A percentile compares a stretch with the other conserved stretches of the same genome.
Conservation (phyloP, 2,329 filamentous ascomycete species). For the Curvularia spicifera region DNA sequence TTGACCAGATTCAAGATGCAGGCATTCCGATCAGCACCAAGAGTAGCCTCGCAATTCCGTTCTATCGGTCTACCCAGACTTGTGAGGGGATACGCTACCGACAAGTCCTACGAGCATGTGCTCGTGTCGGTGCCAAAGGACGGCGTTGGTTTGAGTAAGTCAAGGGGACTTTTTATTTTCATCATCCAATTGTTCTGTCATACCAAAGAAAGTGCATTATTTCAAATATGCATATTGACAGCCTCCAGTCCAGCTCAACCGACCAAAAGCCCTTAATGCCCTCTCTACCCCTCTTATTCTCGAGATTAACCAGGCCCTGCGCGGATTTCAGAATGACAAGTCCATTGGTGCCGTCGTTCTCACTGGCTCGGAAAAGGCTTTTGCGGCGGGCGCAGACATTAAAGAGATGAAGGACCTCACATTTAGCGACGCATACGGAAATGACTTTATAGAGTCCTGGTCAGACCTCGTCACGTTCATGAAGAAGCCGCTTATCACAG, state of each 20-base stretch:
- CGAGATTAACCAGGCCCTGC: slow-evolving; percentile 67
- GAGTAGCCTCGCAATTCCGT: slow-evolving; percentile 65
- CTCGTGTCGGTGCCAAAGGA: slow-evolving; percentile 81
- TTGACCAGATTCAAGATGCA: slow-evolving; percentile 49
- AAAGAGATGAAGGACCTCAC: slow-evolving; percentile 97
- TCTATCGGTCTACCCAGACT: slow-evolving; percentile 64
- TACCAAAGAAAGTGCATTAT: neutral
- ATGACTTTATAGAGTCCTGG: slow-evolving; percentile 95
- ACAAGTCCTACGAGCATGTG: slow-evolving; percentile 74
- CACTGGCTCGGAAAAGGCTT: slow-evolving; percentile 87
- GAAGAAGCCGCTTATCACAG: slow-evolving; percentile 93
- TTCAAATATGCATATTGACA: slow-evolving; percentile 15
- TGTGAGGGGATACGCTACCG: slow-evolving; percentile 58
- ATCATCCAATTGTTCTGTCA: too few relatives aligned
- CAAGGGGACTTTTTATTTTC: neutral
- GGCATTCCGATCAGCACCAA: slow-evolving; percentile 64
- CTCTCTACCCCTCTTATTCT: slow-evolving; percentile 87
- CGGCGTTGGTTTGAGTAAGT: slow-evolving; percentile 85
- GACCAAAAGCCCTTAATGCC: slow-evolving; percentile 94
- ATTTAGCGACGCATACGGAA: slow-evolving; percentile 85
- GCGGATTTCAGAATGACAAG: slow-evolving; percentile 42
- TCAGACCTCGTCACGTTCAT: slow-evolving; percentile 81
- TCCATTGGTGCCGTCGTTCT: slow-evolving; percentile 62
- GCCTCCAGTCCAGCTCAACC: slow-evolving; percentile 80
- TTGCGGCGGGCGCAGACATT: slow-evolving; percentile 85